A percentile compares a stretch with the other conserved stretches of the same genome.
Evolutionary conservation across 441 rosid species (phyloP).

Genomic region (Gossypium davidsonii): DNA sequence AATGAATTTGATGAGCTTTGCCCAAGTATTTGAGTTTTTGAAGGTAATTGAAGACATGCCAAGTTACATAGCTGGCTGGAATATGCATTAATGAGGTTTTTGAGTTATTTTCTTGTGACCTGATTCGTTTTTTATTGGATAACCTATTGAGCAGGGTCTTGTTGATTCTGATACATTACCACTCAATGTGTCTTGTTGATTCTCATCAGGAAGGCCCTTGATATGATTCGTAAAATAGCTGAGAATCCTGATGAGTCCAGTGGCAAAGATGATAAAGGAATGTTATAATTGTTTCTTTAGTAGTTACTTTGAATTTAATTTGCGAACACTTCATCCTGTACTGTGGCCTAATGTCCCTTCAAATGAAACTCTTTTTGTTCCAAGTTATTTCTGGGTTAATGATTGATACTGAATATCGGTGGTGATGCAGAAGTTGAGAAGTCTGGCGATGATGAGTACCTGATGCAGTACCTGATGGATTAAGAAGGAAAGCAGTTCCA

Average conservation of each 20-base stretch:
- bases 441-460: conserved; percentile 60
- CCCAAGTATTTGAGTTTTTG: conserved; percentile 85
- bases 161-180: conserved; percentile 92
- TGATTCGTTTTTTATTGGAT: not conserved
- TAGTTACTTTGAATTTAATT: not conserved
- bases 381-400: not conserved
- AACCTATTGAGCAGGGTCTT: conserved; percentile 61
- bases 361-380: not conserved
- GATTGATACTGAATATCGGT: conserved; percentile 10
- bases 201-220: conserved; percentile 86
- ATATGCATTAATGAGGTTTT: not conserved
- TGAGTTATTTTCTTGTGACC: not conserved
- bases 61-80: not conserved
- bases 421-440: conserved; percentile 49
- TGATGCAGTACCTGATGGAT: conserved; percentile 48
- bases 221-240: conserved; percentile 80
- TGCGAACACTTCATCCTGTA: not conserved
- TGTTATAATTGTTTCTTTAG: not conserved
- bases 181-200: conserved; percentile 90
- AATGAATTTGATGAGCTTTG: conserved; percentile 88
- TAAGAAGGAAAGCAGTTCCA: conserved; percentile 87
- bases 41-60: conserved; percentile 35
- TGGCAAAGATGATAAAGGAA: conserved; percentile 72
- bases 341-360: not conserved
- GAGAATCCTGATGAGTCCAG: conserved; percentile 74